Evolutionary conservation across 73 alveolate species (phyloP).

Genomic region (Durusdinium trenchii): DNA sequence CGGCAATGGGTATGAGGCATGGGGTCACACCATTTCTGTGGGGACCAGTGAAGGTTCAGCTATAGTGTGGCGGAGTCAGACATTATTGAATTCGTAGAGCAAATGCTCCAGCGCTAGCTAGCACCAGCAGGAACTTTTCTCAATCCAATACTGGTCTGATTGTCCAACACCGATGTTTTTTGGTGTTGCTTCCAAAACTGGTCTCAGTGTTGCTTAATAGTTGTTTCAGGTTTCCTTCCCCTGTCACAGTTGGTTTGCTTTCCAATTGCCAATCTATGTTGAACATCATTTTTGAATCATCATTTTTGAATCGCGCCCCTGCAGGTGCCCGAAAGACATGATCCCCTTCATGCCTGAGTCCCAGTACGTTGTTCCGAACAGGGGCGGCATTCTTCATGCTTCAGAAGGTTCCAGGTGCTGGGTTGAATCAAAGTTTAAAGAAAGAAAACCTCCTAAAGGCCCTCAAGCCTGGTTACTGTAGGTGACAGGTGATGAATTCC

Average conservation of each 20-base stretch:
- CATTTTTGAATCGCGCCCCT: background rate
- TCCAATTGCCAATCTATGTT: too few relatives aligned
- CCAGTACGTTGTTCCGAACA: conserved; percentile 10
- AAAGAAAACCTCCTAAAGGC: background rate
- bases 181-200: too few relatives aligned
- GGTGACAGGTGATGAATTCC: background rate
- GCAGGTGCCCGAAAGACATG: background rate
- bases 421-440: background rate
- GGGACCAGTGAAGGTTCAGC: too few relatives aligned
- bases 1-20: too few relatives aligned
- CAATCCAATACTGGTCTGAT: too few relatives aligned
- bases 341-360: background rate
- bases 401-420: background rate
- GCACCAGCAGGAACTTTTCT: too few relatives aligned
- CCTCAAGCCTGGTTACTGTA: background rate
- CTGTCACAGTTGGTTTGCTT: too few relatives aligned
- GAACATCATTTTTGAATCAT: background rate
- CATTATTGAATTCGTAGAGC: too few relatives aligned
- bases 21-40: too few relatives aligned
- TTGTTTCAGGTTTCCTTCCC: background rate
- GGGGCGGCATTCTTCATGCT: background rate
- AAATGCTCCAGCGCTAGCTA: too few relatives aligned
- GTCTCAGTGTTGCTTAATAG: background rate
- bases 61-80: too few relatives aligned
- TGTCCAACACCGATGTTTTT: too few relatives aligned